Evolutionary conservation across 2,329 filamentous ascomycete genomes (phyloP).

Genomic region (Cladosporium sp.): DNA sequence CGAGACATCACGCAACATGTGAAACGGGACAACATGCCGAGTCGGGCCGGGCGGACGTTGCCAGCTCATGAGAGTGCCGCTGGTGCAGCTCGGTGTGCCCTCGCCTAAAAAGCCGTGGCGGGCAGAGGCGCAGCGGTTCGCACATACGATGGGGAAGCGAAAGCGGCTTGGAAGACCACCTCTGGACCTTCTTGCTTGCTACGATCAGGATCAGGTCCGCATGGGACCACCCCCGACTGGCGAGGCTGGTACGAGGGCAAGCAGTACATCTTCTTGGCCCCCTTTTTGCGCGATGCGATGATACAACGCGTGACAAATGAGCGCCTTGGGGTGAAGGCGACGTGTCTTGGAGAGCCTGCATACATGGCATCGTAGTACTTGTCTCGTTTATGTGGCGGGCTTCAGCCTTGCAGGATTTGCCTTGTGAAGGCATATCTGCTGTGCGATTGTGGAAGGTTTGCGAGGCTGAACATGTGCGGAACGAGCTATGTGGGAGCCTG

Average conservation of each 20-base stretch:
- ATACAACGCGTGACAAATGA: background rate
- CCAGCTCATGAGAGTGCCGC: background rate
- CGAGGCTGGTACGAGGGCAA: background rate
- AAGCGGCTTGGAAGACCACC: background rate
- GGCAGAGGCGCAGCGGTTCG: slow-evolving; percentile 6
- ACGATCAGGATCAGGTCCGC: background rate
- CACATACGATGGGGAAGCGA: slow-evolving; percentile 14
- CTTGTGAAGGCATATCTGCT: background rate
- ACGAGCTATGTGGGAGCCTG: background rate
- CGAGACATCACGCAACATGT: background rate
- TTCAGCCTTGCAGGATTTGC: slow-evolving; percentile 15
- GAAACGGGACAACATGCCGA: background rate
- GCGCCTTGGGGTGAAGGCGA: background rate
- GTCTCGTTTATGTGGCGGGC: background rate
- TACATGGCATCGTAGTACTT: background rate
- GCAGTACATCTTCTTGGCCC: background rate
- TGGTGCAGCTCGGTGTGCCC: background rate
- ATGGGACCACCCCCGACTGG: slow-evolving; percentile 4
- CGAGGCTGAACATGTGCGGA: background rate
- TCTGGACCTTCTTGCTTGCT: background rate
- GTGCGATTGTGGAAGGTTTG: background rate
- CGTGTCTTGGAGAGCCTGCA: background rate
- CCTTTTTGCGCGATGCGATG: background rate
- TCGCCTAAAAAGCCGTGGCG: slow-evolving; percentile 6
- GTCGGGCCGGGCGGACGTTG: slow-evolving; percentile 6